These are phyloP conservation scores for Paecilomyces niveus DNA, from an alignment of 2,329 filamentous ascomycete species.

Conservation along the genomic window DNA sequence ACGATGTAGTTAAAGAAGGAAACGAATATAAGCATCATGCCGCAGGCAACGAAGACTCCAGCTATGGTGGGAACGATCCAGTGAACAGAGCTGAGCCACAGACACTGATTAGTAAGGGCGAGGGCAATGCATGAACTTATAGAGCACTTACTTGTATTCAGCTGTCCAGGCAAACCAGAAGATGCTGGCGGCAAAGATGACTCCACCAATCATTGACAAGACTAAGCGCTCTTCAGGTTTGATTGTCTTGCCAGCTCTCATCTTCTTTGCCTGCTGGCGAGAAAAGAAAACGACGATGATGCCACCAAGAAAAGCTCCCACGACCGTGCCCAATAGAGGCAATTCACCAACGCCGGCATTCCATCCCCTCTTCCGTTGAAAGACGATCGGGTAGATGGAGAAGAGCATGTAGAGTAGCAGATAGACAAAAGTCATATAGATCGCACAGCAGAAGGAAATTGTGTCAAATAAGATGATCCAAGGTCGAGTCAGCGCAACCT, in stretches of 20 bases:
- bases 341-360: constrained; percentile 48
- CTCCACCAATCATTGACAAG: constrained; percentile 14
- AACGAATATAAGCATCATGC: constrained; percentile 45
- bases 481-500: constrained; percentile 46
- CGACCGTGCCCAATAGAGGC: constrained; percentile 35
- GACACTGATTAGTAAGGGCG: too few relatives aligned
- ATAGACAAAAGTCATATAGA: constrained; percentile 42
- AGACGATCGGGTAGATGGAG: constrained; percentile 44
- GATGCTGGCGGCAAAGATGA: constrained; percentile 28
- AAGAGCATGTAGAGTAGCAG: constrained; percentile 5
- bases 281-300: too few relatives aligned
- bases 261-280: too few relatives aligned
- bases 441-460: constrained; percentile 44
- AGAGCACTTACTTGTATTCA: constrained; percentile 13
- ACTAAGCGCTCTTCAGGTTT: constrained; percentile 13
- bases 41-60: constrained; percentile 34
- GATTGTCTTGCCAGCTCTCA: constrained; percentile 5
- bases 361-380: constrained; percentile 46
- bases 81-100: constrained; percentile 18
- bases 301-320: too few relatives aligned
- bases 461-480: constrained; percentile 49
- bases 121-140: too few relatives aligned
- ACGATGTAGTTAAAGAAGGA: constrained; percentile 49
- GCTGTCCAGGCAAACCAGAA: constrained; percentile 41
- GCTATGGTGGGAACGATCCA: constrained; percentile 43